Evolutionary conservation across 2,329 filamentous ascomycete species (phyloP).

Genomic region (Penicillium sp.): DNA sequence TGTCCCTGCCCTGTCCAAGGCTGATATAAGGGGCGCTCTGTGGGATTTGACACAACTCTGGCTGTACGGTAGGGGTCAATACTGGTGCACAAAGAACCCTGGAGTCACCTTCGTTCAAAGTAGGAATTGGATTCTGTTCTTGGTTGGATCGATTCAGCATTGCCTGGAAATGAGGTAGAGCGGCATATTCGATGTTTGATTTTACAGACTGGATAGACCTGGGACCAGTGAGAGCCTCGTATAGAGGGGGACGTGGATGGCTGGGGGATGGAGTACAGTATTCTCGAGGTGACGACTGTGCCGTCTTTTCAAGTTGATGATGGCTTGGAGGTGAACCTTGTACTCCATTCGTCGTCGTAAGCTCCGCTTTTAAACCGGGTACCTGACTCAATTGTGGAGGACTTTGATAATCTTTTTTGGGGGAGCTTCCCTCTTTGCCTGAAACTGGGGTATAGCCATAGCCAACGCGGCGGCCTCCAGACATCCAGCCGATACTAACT

Average conservation of each 20-base stretch:
- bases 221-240: neutral
- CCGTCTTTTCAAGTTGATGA: neutral
- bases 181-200: neutral
- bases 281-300: neutral
- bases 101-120: neutral
- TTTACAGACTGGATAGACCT: neutral
- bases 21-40: constrained; percentile 2
- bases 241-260: neutral
- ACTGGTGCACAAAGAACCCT: constrained; percentile 1
- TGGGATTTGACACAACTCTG: constrained; percentile 5
- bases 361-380: neutral
- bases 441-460: constrained; percentile 41
- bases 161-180: constrained; percentile 2
- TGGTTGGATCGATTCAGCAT: constrained; percentile 3
- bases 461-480: constrained; percentile 39
- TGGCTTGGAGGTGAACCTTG: neutral
- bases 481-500: constrained; percentile 45
- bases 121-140: neutral
- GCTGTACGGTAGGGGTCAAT: constrained; percentile 2
- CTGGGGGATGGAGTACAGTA: neutral
- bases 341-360: neutral
- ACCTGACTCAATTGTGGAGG: neutral
- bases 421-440: constrained; percentile 18
- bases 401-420: neutral
- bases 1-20: neutral